Base-by-base conservation (phyloP, 2,329 filamentous ascomycete genomes). In the Botrytis hyacinthi region DNA sequence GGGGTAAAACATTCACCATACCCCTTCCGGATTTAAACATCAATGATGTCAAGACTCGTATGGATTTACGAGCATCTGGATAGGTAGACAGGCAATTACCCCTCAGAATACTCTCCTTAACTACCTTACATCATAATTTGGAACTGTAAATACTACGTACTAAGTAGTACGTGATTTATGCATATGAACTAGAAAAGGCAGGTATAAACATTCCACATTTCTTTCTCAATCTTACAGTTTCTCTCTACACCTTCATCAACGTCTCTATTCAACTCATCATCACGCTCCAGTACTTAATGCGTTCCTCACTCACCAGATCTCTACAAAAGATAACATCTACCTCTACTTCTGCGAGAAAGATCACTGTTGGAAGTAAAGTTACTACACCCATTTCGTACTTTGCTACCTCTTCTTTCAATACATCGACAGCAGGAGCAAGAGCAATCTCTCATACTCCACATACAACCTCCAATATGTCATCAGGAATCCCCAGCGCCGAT, bases 1-100 rank as follows among this genome's bases (percentile, higher is more conserved):
- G 63, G 63, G 44, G 63, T 51, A 51, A 51, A 12, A n/a, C 22
- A 7, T 32, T n/a, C 3, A 67, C 44, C 44, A 37, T 8, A 51
- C 63, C 32, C 32, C 32, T 67, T 67, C 20, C 32, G 32, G 63
- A 26, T 18, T 51, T 22, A 10, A 67, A 51, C 22, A 67, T 67
- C 63, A 67, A 67, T 67, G 63, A 67, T 67, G 63, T 67, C 63
- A 67, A n/a, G 29, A 67, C 44, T 67, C 26, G 29, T 26, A 10
- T 35, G 18, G 18, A 35, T 12, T 22, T 35, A 61, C 32, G 9
- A 40, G 35, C 29, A 54, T 54, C 48, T 54, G 14, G 51, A 57
- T 57, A 54, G 26, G n/a, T 29, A 57, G 26, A n/a, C 3, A 3
- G 48, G 26, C 18, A 32, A 29, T 57, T 29, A n/a, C 51, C 51